Percentiles rank a stretch among this genome's conserved stretches.
Evolutionary conservation across 2,329 filamentous ascomycete species (phyloP).

Genomic region (Penicillium sp.): DNA sequence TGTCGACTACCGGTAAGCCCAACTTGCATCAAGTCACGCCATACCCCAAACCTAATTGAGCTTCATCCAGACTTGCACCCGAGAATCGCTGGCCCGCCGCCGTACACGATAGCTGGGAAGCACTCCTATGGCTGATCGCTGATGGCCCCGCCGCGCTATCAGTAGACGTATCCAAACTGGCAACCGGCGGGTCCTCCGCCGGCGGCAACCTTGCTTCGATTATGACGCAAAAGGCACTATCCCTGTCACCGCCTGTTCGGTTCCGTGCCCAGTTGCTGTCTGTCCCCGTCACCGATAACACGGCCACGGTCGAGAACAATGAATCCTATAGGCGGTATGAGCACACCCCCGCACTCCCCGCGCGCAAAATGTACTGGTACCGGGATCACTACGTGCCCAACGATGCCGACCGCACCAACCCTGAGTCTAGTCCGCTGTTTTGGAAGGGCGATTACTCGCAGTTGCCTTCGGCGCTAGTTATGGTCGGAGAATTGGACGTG

Average conservation of each 20-base stretch:
- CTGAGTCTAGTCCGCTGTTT: conserved; percentile 58
- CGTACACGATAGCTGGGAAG: conserved; percentile 59
- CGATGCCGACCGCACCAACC: conserved; percentile 47
- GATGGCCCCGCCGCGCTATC: conserved; percentile 38
- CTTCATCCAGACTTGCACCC: conserved; percentile 51
- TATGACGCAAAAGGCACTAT: conserved; percentile 54
- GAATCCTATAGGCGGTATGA: conserved; percentile 55
- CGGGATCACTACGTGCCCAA: conserved; percentile 59
- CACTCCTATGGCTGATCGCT: conserved; percentile 51
- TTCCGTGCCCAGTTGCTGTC: conserved; percentile 56
- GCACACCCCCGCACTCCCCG: conserved; percentile 54
- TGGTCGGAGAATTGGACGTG: conserved; percentile 60
- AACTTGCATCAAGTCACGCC: not conserved
- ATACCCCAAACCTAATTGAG: not conserved
- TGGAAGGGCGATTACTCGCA: conserved; percentile 52
- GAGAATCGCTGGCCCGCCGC: conserved; percentile 60
- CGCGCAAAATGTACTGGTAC: conserved; percentile 63
- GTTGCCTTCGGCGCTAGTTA: conserved; percentile 54
- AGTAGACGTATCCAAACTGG: conserved; percentile 48
- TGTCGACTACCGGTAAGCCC: conserved; percentile 56
- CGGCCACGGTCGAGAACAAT: conserved; percentile 48
- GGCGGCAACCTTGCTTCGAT: conserved; percentile 56
- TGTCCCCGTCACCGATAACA: conserved; percentile 62
- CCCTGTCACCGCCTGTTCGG: conserved; percentile 38
- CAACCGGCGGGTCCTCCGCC: conserved; percentile 54